Evolutionary conservation across 495 filamentous ascomycete genomes (phyloP), one percentile per base, ranked within the genome.

Genomic region (Podospora pseudocomata): DNA sequence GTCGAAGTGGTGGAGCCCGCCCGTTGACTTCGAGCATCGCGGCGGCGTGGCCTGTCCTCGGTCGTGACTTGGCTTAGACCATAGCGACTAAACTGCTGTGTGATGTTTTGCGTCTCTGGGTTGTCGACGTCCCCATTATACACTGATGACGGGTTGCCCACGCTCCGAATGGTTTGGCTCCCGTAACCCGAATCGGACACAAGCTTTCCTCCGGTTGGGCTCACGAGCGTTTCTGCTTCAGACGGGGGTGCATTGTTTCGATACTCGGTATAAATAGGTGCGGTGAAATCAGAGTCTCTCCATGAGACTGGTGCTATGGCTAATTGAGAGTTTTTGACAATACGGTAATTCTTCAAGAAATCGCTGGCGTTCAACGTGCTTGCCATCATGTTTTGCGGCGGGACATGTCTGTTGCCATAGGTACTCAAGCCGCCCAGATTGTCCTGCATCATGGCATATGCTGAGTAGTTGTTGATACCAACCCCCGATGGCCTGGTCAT

Each of bases 101-200:
- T 70, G 20, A 81, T 55, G 71, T 79, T 82, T 64, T 78, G 80
- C 6, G 76, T 76, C 23, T 83, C 81, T 7, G 63, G 70, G 63
- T 69, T 77, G 23, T 74, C 57, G 20, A 82, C 64, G 20, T 81
- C 79, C 23, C 77, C 80, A 66, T 77, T 80, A 7, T 84, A 78
- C 13, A 49, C 39, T 13, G 39, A 32, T 0, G 87, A 89, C 9
- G 76, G 79, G 13, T 84, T 82, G 0, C 81, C 79, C 60, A 80
- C 73, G 64, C 79, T 81, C 18, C 73, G 75, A 26, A 74, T 76
- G 20, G 71, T 67, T 62, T 75, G 74, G 65, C 84, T 89, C 11
- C 81, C 86, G 73, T 91, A 91, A 16, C 86, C 89, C 6, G 90
- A 91, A 72, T 92, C 90, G 1, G 83, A 85, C 2, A 80, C 78